A percentile compares a stretch with the other conserved stretches of the same genome.
Evolutionary conservation across 2,329 filamentous ascomycete species (phyloP).

Genomic region (Fusarium goolgardi): DNA sequence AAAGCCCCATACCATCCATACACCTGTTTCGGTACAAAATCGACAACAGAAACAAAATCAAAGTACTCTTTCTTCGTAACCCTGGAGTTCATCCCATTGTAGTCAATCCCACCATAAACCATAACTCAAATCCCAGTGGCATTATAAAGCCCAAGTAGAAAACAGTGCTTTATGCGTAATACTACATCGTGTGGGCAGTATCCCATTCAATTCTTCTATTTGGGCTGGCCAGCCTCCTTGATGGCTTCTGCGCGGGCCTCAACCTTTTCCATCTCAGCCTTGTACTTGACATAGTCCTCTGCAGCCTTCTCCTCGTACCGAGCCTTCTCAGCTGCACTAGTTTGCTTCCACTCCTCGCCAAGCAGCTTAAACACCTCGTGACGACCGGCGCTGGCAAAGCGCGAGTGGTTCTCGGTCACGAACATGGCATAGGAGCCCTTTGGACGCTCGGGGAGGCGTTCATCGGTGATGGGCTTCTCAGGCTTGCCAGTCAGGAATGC

Average conservation of each 20-base stretch:
- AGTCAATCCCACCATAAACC: conserved; percentile 19
- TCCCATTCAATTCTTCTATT: conserved; percentile 31
- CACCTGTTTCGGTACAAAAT: conserved; percentile 22
- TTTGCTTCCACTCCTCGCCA: conserved; percentile 56
- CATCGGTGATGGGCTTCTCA: conserved; percentile 56
- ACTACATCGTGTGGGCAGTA: background rate
- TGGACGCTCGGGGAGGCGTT: conserved; percentile 59
- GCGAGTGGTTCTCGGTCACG: conserved; percentile 53
- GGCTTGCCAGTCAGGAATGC: conserved; percentile 53
- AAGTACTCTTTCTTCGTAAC: conserved; percentile 9
- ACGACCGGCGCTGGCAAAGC: conserved; percentile 40
- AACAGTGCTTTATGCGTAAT: background rate
- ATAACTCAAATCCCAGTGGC: conserved; percentile 6
- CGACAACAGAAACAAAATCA: conserved; percentile 28
- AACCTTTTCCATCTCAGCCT: conserved; percentile 44
- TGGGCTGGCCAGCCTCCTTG: conserved; percentile 38
- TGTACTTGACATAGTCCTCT: conserved; percentile 24
- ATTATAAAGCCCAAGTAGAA: conserved; percentile 1
- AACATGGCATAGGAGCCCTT: conserved; percentile 52
- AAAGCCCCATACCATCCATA: conserved; percentile 16
- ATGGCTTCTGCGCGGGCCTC: conserved; percentile 48
- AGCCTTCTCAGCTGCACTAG: conserved; percentile 58
- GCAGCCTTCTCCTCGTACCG: conserved; percentile 52
- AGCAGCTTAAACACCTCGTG: conserved; percentile 41
- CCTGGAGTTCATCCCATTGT: conserved; percentile 19